A percentile compares a stretch with the other conserved stretches of the same genome.
Evolutionary conservation across 306 rosid species (phyloP).

Genomic region (Pueraria montana): DNA sequence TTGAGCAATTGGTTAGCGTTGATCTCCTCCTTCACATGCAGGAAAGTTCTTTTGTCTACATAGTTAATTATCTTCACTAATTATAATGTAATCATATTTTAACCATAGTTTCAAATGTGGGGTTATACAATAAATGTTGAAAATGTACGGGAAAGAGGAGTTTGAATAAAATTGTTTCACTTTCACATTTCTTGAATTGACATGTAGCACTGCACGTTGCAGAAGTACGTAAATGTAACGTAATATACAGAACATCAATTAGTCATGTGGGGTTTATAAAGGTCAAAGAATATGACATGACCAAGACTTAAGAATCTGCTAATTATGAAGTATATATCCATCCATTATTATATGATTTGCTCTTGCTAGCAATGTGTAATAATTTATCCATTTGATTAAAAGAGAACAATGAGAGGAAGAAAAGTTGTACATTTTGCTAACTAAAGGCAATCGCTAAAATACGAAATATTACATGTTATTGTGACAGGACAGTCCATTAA

Average conservation of each 20-base stretch:
- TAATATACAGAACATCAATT: constrained; percentile 5
- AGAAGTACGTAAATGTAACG: constrained; percentile 3
- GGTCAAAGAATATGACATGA: constrained; percentile 34
- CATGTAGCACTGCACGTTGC: background rate
- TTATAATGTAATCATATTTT: background rate
- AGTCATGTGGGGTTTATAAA: constrained; percentile 9
- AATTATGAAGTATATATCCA: background rate
- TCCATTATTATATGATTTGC: constrained; percentile 22
- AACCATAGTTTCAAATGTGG: background rate
- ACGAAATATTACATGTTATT: constrained; percentile 48
- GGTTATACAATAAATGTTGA: background rate
- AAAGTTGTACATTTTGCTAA: constrained; percentile 4
- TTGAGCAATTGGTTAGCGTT: background rate
- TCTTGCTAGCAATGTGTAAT: background rate
- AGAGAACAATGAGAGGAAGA: background rate
- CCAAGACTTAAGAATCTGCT: background rate
- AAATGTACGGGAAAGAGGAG: background rate
- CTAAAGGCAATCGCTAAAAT: constrained; percentile 23
- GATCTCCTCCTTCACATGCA: constrained; percentile 10
- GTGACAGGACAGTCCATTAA: constrained; percentile 51
- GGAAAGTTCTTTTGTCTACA: background rate
- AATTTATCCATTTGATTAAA: constrained; percentile 36
- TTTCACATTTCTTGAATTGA: constrained; percentile 5
- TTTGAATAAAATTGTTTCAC: background rate
- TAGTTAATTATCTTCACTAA: background rate